Evolutionary conservation across 192 early-diverging fungal genomes (phyloP).

Genomic region (Ambispora gerdemannii): DNA sequence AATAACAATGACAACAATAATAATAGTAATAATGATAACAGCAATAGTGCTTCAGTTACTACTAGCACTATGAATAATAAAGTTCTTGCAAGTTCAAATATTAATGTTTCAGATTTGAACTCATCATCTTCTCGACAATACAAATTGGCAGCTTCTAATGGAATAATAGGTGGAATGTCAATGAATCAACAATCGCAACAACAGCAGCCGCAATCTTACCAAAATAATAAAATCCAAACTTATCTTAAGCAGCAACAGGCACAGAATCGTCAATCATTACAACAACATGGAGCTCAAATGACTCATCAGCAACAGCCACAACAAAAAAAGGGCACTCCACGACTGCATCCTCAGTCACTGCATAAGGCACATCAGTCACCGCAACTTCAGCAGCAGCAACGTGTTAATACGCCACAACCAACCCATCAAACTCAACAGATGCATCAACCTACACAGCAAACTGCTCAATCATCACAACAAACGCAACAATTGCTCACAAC

Average conservation of each 20-base stretch:
- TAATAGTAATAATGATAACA: not conserved
- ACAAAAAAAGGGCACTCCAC: too few species aligned
- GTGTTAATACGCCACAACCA: too few species aligned
- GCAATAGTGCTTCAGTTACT: not conserved
- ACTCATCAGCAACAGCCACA: too few species aligned
- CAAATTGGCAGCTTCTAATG: not conserved
- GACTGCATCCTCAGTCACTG: too few species aligned
- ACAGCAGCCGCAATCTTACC: not conserved
- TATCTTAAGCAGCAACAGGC: not conserved
- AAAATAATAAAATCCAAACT: not conserved
- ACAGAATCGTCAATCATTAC: not conserved
- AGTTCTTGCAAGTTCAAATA: not conserved
- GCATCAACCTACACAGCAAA: too few species aligned
- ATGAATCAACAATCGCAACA: not conserved
- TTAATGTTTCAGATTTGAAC: not conserved
- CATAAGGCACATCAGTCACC: too few species aligned
- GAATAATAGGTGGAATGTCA: not conserved
- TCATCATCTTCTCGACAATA: constrained; percentile 11
- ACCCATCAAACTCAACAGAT: too few species aligned
- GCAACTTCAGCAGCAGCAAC: too few species aligned
- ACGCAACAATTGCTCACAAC: too few species aligned
- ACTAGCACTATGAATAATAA: not conserved
- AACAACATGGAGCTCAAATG: too few species aligned
- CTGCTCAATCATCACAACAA: too few species aligned
- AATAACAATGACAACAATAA: not conserved